phyloP scores from a whole-genome alignment of 345 rosid genomes.

The Brassica carinata region DNA sequence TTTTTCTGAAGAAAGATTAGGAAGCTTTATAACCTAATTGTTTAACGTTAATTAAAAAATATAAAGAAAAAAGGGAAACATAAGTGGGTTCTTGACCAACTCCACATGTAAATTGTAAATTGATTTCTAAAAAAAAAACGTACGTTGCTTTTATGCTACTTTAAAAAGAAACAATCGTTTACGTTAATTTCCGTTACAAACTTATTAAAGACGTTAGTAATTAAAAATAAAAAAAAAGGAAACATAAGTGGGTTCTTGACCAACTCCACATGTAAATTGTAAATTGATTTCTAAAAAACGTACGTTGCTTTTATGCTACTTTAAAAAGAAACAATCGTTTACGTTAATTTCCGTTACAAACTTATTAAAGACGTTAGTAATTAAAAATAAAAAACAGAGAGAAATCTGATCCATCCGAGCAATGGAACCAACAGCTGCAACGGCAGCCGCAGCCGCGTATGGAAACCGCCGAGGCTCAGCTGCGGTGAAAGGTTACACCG shows the following conservation, averaged over 20 bases:
- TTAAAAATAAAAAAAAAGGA: neutral
- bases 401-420: constrained; percentile 19
- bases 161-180: neutral
- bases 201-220: neutral
- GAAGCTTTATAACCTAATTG: neutral
- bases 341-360: constrained; percentile 3
- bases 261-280: constrained; percentile 25
- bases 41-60: neutral
- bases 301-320: neutral
- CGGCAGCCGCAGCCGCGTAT: neutral
- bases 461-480: constrained; percentile 8
- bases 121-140: neutral
- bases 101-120: constrained; percentile 16
- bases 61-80: neutral
- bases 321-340: neutral
- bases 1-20: neutral
- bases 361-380: neutral
- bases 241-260: constrained; percentile 17
- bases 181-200: constrained; percentile 3
- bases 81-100: constrained; percentile 28
- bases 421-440: constrained; percentile 22
- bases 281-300: neutral
- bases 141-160: neutral
- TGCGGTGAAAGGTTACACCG: neutral
- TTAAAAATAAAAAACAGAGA: neutral